phyloP scores from a whole-genome alignment of 345 rosid genomes.

The Toxicodendron radicans region DNA sequence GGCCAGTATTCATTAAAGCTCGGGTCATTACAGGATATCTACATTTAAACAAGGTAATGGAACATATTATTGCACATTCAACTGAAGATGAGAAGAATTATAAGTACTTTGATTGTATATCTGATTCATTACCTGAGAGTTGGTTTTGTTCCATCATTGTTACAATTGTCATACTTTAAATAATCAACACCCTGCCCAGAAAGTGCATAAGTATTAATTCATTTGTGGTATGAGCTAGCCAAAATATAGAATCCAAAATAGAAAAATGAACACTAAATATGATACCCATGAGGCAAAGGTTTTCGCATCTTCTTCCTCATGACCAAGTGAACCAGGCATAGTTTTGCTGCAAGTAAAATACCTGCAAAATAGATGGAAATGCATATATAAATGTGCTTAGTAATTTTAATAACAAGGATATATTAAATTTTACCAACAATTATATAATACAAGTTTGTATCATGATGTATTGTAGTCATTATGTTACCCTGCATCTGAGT shows the following conservation, averaged over 20 bases:
- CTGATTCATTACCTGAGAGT: slow-evolving; percentile 50
- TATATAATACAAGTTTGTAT: neutral
- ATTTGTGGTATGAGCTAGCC: neutral
- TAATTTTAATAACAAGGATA: neutral
- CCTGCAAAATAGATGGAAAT: slow-evolving; percentile 36
- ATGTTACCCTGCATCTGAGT: slow-evolving; percentile 83
- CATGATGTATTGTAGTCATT: neutral
- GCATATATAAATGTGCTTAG: neutral
- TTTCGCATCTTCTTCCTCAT: slow-evolving; percentile 87
- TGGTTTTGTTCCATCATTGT: slow-evolving; percentile 62
- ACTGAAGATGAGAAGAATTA: neutral
- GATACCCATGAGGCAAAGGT: slow-evolving; percentile 91
- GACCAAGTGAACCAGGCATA: slow-evolving; percentile 93
- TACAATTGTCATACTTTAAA: slow-evolving; percentile 90
- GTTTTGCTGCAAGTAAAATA: slow-evolving; percentile 76
- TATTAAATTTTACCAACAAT: neutral
- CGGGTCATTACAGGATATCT: slow-evolving; percentile 87
- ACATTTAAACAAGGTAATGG: slow-evolving; percentile 17
- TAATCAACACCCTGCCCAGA: slow-evolving; percentile 75
- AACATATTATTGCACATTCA: neutral
- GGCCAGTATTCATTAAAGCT: slow-evolving; percentile 74
- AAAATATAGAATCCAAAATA: neutral
- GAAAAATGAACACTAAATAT: slow-evolving; percentile 10
- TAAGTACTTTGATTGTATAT: neutral
- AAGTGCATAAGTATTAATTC: neutral